A percentile compares a stretch with the other conserved stretches of the same genome.
Conservation (phyloP, 106 monocot species). For the Acanthochlamys bracteata region DNA sequence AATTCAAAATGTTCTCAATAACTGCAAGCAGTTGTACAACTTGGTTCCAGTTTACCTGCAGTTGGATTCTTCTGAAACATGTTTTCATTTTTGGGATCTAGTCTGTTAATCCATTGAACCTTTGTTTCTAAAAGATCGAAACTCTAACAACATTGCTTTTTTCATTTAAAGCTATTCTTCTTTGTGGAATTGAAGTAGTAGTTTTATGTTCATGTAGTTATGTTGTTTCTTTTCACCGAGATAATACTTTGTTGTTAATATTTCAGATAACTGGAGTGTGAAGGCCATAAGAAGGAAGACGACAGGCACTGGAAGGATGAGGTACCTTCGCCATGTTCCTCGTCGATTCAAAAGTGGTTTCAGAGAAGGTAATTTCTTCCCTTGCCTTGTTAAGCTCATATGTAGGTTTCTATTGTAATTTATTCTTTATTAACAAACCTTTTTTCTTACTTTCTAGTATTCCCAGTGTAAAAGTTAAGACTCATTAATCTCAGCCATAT, state of each 20-base stretch:
- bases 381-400: neutral
- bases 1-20: too few relatives aligned
- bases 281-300: constrained; percentile 23
- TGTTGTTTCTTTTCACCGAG: too few relatives aligned
- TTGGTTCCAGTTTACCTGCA: too few relatives aligned
- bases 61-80: too few relatives aligned
- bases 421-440: neutral
- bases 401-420: neutral
- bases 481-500: neutral
- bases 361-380: constrained; percentile 5
- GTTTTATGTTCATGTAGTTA: too few relatives aligned
- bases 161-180: too few relatives aligned
- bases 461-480: neutral
- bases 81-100: too few relatives aligned
- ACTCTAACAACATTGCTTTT: too few relatives aligned
- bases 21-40: too few relatives aligned
- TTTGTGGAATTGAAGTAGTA: too few relatives aligned
- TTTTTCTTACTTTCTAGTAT: neutral
- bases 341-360: constrained; percentile 20
- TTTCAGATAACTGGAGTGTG: constrained; percentile 22
- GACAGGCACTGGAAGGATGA: constrained; percentile 20
- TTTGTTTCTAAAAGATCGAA: too few relatives aligned
- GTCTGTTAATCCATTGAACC: too few relatives aligned
- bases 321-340: constrained; percentile 23
- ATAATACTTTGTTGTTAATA: neutral